Conservation (phyloP, 192 early-diverging fungal genomes). For the Coemansia sp. region DNA sequence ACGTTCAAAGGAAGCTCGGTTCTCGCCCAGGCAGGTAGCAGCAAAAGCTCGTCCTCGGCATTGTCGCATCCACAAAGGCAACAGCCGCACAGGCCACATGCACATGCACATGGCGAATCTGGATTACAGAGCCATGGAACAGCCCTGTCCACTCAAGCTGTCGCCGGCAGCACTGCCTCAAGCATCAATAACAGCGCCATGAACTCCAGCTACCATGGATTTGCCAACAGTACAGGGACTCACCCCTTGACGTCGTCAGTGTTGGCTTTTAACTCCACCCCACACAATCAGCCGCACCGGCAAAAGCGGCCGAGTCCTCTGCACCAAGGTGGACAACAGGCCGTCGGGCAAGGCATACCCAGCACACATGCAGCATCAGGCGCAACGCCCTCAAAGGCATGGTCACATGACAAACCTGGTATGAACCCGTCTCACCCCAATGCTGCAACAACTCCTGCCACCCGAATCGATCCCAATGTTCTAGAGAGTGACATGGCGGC, state of each 20-base stretch:
- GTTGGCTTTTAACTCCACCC: constrained; percentile 12
- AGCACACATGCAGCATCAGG: constrained; percentile 6
- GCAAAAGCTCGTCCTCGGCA: constrained; percentile 1
- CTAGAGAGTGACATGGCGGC: constrained; percentile 18
- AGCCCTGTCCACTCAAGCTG: not conserved
- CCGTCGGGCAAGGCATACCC: not conserved
- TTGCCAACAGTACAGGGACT: constrained; percentile 27
- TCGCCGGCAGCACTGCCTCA: not conserved
- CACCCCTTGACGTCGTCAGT: constrained; percentile 34
- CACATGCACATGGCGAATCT: not conserved
- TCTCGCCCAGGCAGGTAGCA: constrained; percentile 14
- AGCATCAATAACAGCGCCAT: not conserved
- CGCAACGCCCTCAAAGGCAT: constrained; percentile 6
- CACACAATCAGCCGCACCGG: not conserved
- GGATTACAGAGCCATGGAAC: not conserved
- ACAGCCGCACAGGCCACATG: not conserved
- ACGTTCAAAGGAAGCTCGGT: constrained; percentile 17
- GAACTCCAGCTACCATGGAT: constrained; percentile 25
- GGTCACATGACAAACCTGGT: constrained; percentile 8
- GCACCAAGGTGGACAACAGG: not conserved
- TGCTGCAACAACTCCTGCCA: constrained; percentile 1
- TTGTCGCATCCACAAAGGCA: not conserved
- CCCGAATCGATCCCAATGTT: not conserved
- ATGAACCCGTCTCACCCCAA: not conserved
- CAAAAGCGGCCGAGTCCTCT: not conserved